A percentile compares a stretch with the other conserved stretches of the same genome.
These are phyloP conservation scores for Lodderomyces pseudojiufengensis DNA, from an alignment of 1,139 yeast species.

Conservation along the genomic window DNA sequence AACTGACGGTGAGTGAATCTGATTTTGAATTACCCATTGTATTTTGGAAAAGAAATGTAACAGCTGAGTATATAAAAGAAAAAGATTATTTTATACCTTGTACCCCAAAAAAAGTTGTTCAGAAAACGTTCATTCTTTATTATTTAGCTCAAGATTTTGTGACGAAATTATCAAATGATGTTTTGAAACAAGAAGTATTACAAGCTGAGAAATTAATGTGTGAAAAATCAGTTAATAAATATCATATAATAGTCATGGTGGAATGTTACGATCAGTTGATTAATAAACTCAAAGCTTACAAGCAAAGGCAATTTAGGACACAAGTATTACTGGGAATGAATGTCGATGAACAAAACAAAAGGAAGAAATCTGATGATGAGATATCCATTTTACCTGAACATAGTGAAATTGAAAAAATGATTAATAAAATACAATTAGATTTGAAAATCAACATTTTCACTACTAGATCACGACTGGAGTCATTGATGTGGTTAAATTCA, in stretches of 20 bases:
- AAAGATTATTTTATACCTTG: constrained; percentile 56
- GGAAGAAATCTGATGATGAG: constrained; percentile 4
- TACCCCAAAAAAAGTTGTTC: constrained; percentile 34
- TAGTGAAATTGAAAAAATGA: constrained; percentile 32
- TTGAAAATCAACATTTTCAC: constrained; percentile 46
- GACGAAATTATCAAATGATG: constrained; percentile 26
- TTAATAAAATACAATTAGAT: constrained; percentile 28
- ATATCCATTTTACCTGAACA: constrained; percentile 25
- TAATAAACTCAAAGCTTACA: constrained; percentile 38
- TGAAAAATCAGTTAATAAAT: constrained; percentile 4
- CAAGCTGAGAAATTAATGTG: constrained; percentile 5
- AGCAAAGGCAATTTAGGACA: constrained; percentile 43
- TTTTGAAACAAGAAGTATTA: constrained; percentile 11
- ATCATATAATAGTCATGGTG: constrained; percentile 40
- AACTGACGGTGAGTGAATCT: constrained; percentile 5
- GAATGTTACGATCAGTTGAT: constrained; percentile 48
- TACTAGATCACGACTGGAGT: constrained; percentile 44
- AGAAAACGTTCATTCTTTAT: constrained; percentile 41
- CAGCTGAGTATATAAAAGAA: constrained; percentile 39
- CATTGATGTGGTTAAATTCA: constrained; percentile 51
- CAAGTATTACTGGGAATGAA: constrained; percentile 30
- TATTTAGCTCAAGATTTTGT: constrained; percentile 47
- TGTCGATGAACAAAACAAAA: constrained; percentile 7
- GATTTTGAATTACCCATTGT: constrained; percentile 25
- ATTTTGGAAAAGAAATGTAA: constrained; percentile 33